Base-by-base conservation (phyloP, 352 stramenopile species). In the Globisporangium barbulae region DNA sequence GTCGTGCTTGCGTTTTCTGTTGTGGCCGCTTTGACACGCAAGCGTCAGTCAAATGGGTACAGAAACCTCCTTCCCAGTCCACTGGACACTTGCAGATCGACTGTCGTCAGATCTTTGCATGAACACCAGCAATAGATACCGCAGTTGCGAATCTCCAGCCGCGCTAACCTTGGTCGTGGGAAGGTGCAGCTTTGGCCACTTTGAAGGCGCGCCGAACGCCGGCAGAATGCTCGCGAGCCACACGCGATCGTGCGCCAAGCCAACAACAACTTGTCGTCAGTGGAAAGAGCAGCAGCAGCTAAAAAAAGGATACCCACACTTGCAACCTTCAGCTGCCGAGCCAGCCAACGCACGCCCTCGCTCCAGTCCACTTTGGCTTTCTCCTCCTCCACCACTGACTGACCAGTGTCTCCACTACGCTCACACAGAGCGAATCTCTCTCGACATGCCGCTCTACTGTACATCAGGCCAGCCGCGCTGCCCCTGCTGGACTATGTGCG, bases 401-500 rank as follows among this genome's bases (percentile, higher is more conserved):
- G 19, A 28, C 42, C 17, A 49, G 42, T 15, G 15, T n/a, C 4
- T 19, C 39, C 13, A n/a, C 13, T 5, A 2, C 25, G 25, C 25
- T 28, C 25, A 28, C 25, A 28, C 25, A 28, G 25, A 28, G 25
- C 25, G 25, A 28, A 28, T 44, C 10, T 44, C 37, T 22, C 8
- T 50, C 44, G 33, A 39, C 33, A 50, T 50, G 44, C 19, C 44
- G 8, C 44, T 50, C 44, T 19, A 50, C 19, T 13, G 19, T 6
- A 28, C 44, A 8, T 9, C 44, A n/a, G 41, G 41, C 17, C 41
- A 47, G 30, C 50, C 33, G 30, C 52, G 39, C 7, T 52, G 52
- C 13, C 61, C 41, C 52, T 66, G 61, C 41, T 66, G 61, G 61
- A 66, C 41, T 7, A 30, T 61, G 15, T 59, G 59, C 22, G 61